Conservation (phyloP, 192 early-diverging fungal genomes). For the Funneliformis geosporum region DNA sequence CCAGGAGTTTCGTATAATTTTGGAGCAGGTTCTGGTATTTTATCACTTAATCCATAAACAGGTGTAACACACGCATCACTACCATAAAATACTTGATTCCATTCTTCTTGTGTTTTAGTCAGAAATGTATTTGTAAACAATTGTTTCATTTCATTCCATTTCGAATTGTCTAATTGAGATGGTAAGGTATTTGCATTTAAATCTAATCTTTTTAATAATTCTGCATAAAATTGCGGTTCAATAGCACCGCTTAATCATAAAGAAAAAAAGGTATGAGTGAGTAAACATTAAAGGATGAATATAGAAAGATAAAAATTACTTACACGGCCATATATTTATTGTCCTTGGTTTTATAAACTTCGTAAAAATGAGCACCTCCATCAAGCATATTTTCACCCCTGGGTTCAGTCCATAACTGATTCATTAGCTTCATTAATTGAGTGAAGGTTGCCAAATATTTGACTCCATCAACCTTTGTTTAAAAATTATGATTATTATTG, state of each 20-base stretch:
- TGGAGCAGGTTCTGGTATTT: background rate
- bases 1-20: constrained; percentile 23
- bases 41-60: constrained; percentile 44
- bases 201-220: constrained; percentile 49
- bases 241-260: constrained; percentile 51
- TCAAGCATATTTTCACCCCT: constrained; percentile 65
- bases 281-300: background rate
- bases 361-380: constrained; percentile 68
- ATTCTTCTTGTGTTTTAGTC: constrained; percentile 64
- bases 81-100: constrained; percentile 57
- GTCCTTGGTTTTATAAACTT: constrained; percentile 69
- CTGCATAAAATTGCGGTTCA: constrained; percentile 66
- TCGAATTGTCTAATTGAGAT: constrained; percentile 46
- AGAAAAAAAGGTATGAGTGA: background rate
- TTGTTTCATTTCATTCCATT: constrained; percentile 58
- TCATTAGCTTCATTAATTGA: constrained; percentile 59
- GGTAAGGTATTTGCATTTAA: constrained; percentile 43
- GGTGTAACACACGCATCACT: constrained; percentile 70
- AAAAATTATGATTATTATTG: background rate
- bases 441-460: constrained; percentile 62
- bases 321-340: constrained; percentile 63
- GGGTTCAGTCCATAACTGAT: constrained; percentile 49
- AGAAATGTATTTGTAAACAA: constrained; percentile 50
- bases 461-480: constrained; percentile 46
- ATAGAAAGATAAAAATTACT: background rate